phyloP scores from a whole-genome alignment of 176 grass and related monocot species.

The Canna indica region DNA sequence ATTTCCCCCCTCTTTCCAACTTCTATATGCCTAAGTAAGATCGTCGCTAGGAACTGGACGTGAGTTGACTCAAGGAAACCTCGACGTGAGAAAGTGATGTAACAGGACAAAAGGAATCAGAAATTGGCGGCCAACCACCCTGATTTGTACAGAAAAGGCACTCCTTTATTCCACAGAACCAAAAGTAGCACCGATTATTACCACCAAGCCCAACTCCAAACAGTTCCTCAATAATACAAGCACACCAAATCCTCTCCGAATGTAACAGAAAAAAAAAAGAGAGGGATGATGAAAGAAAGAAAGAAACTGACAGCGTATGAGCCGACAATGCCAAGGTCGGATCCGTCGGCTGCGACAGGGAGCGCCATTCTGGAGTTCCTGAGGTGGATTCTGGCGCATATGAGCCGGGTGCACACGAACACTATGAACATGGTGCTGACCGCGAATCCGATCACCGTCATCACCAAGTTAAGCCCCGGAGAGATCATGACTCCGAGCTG shows the following conservation, averaged over 20 bases:
- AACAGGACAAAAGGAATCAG: background rate
- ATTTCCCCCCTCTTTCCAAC: background rate
- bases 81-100: background rate
- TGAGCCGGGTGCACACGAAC: constrained; percentile 78
- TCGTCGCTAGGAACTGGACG: background rate
- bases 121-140: background rate
- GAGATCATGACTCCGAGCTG: constrained; percentile 20
- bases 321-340: constrained; percentile 18
- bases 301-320: background rate
- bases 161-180: background rate
- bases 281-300: background rate
- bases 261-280: background rate
- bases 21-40: background rate
- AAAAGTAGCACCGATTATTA: background rate
- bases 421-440: constrained; percentile 26
- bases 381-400: constrained; percentile 64
- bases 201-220: background rate
- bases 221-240: background rate
- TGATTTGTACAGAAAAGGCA: background rate
- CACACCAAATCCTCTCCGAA: background rate
- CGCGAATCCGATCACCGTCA: constrained; percentile 76
- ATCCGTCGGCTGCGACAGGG: constrained; percentile 4
- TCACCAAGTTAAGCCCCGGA: constrained; percentile 45
- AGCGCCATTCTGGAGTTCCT: constrained; percentile 19
- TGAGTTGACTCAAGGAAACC: background rate